Conservation (phyloP, 2,329 filamentous ascomycete genomes). For the Curvularia sp. region DNA sequence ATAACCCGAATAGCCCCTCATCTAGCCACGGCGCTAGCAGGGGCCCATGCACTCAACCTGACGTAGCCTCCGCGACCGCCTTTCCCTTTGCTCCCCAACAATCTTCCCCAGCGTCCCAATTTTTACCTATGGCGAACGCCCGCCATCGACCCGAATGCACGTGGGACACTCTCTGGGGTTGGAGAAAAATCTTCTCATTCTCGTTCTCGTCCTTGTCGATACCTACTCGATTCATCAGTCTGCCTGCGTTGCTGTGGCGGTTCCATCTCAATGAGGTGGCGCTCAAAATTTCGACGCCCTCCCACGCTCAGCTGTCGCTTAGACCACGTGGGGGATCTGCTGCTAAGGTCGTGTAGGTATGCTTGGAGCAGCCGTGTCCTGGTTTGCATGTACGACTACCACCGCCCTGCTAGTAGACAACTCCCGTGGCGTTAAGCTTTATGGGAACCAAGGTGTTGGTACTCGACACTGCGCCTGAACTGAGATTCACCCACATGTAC, state of each 20-base stretch:
- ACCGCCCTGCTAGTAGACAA: not conserved
- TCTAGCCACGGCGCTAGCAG: slow-evolving; percentile 27
- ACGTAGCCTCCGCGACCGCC: slow-evolving; percentile 22
- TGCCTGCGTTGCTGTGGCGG: not conserved
- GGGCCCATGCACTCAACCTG: slow-evolving; percentile 23
- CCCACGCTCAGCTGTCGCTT: slow-evolving; percentile 12
- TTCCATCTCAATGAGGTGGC: not conserved
- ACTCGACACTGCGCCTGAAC: not conserved
- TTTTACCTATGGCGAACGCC: slow-evolving; percentile 28
- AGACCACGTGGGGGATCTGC: slow-evolving; percentile 27
- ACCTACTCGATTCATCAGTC: too few species aligned
- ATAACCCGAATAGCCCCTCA: slow-evolving; percentile 28
- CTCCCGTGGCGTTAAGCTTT: not conserved
- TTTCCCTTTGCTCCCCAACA: slow-evolving; percentile 32
- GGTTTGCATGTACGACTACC: not conserved
- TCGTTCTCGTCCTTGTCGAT: not conserved
- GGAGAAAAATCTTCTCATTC: not conserved
- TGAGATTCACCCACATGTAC: not conserved
- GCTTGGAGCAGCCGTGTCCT: slow-evolving; percentile 12
- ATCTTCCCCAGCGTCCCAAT: slow-evolving; percentile 22
- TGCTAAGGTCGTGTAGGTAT: slow-evolving; percentile 4
- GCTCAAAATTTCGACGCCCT: not conserved
- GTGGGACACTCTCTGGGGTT: too few species aligned
- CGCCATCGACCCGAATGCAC: slow-evolving; percentile 4
- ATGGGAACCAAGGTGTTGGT: not conserved